These are phyloP conservation scores for Circinella umbellata DNA, from an alignment of 371 early-diverging fungal species.

Conservation along the genomic window DNA sequence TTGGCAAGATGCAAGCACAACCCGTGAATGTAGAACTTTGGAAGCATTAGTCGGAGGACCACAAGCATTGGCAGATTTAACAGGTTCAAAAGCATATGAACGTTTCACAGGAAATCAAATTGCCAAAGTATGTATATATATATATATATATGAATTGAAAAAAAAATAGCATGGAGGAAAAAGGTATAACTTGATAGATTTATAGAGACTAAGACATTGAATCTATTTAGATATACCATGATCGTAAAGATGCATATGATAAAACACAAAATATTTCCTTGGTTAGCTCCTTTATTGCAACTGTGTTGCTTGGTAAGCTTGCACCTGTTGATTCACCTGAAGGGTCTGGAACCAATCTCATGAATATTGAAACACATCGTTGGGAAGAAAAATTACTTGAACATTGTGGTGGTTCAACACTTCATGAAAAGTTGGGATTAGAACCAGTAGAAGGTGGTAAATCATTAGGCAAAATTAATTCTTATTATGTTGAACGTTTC, in stretches of 20 bases:
- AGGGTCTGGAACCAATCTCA: conserved; percentile 84
- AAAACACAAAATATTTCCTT: conserved; percentile 66
- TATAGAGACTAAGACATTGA: background rate
- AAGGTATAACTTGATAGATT: too few species aligned
- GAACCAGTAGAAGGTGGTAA: conserved; percentile 48
- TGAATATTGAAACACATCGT: conserved; percentile 63
- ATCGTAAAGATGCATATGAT: conserved; percentile 36
- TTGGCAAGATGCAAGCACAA: conserved; percentile 87
- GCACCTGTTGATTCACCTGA: conserved; percentile 78
- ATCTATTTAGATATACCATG: conserved; percentile 35
- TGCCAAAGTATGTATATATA: conserved; percentile 52
- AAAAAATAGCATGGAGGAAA: background rate
- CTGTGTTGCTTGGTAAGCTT: conserved; percentile 65
- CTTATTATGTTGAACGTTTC: conserved; percentile 57
- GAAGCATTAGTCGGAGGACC: conserved; percentile 67
- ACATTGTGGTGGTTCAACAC: conserved; percentile 47
- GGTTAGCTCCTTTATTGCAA: conserved; percentile 75
- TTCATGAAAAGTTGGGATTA: conserved; percentile 44
- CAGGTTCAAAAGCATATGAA: conserved; percentile 81
- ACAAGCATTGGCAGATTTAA: conserved; percentile 63
- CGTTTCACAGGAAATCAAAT: conserved; percentile 84
- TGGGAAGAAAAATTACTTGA: conserved; percentile 58
- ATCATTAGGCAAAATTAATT: conserved; percentile 42
- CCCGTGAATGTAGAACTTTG: conserved; percentile 63
- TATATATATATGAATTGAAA: background rate